phyloP scores from a whole-genome alignment of 805 yeast species.

The Cyberlindnera japonica region DNA sequence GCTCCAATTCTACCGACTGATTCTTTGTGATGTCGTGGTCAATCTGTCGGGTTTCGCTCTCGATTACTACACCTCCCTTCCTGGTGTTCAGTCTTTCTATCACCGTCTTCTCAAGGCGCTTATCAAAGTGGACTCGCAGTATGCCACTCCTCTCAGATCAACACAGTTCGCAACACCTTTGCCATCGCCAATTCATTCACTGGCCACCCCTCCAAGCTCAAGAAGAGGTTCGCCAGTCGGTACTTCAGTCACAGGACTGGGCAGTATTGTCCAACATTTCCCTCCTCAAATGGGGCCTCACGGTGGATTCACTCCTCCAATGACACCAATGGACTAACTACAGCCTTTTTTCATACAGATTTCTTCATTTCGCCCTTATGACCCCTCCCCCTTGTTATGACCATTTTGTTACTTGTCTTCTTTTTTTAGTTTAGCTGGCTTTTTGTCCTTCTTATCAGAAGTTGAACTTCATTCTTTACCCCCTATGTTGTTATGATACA shows the following conservation, averaged over 20 bases:
- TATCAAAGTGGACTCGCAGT: slow-evolving; percentile 12
- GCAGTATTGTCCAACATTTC: slow-evolving; percentile 9
- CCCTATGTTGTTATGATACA: no score
- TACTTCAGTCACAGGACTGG: slow-evolving; percentile 8
- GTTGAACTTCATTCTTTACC: not conserved
- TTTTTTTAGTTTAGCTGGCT: not conserved
- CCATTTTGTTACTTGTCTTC: not conserved
- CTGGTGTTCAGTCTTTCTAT: slow-evolving; percentile 20
- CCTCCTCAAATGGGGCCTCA: slow-evolving; percentile 3
- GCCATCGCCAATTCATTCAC: slow-evolving; percentile 15
- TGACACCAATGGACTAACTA: slow-evolving; percentile 21
- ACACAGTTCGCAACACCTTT: slow-evolving; percentile 14
- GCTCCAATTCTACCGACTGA: slow-evolving; percentile 11
- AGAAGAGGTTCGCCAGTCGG: slow-evolving; percentile 29
- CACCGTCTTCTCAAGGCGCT: slow-evolving; percentile 13
- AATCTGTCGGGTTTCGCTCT: slow-evolving; percentile 12
- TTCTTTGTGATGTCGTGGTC: slow-evolving; percentile 12
- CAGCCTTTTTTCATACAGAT: not conserved
- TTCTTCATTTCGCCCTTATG: not conserved
- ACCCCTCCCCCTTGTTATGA: not conserved
- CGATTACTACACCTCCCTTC: slow-evolving; percentile 12
- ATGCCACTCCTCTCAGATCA: slow-evolving; percentile 9
- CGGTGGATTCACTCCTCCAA: slow-evolving; percentile 21
- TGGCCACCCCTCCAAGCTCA: slow-evolving; percentile 27
- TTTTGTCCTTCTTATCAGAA: not conserved